A percentile compares a stretch with the other conserved stretches of the same genome.
phyloP scores from a whole-genome alignment of 805 yeast species.

The Kazachstania africana region DNA sequence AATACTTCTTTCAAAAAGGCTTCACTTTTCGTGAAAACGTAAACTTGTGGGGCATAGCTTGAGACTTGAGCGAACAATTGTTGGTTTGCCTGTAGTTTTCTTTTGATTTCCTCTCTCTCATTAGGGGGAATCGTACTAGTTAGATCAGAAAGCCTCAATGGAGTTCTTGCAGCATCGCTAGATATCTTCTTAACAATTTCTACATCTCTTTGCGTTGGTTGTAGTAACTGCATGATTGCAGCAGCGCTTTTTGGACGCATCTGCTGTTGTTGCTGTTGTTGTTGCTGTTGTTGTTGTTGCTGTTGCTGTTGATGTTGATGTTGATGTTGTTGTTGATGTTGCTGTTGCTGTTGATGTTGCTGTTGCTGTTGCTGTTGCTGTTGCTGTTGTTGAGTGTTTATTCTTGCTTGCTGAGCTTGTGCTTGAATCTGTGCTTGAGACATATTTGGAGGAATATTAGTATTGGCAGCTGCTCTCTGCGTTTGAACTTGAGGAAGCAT shows the following conservation, averaged over 20 bases:
- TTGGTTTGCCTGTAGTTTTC: conserved; percentile 34
- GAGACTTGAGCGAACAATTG: conserved; percentile 60
- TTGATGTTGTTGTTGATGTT: conserved; percentile 10
- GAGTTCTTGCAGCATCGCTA: conserved; percentile 57
- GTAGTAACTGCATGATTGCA: conserved; percentile 18
- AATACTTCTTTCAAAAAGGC: conserved; percentile 68
- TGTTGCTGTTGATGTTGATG: conserved; percentile 11
- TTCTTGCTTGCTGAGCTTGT: background rate
- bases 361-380: conserved; percentile 5
- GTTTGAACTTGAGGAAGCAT: no score
- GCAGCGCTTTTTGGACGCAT: conserved; percentile 14
- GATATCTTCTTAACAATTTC: conserved; percentile 47
- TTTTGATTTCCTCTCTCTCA: conserved; percentile 51
- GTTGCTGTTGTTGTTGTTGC: conserved; percentile 4
- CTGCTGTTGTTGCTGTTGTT: conserved; percentile 8
- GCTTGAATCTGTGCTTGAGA: conserved; percentile 1
- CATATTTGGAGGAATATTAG: background rate
- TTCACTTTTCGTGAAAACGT: conserved; percentile 58
- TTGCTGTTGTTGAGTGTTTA: background rate
- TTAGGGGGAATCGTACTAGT: conserved; percentile 48
- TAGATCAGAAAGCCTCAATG: conserved; percentile 54
- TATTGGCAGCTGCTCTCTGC: no score
- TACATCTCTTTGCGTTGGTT: conserved; percentile 51
- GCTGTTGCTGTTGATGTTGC: conserved; percentile 2
- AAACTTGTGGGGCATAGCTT: conserved; percentile 68